Evolutionary conservation across 345 rosid species (phyloP), one percentile per base, ranked within the genome.

Genomic region (Sisymbrium altissimum): DNA sequence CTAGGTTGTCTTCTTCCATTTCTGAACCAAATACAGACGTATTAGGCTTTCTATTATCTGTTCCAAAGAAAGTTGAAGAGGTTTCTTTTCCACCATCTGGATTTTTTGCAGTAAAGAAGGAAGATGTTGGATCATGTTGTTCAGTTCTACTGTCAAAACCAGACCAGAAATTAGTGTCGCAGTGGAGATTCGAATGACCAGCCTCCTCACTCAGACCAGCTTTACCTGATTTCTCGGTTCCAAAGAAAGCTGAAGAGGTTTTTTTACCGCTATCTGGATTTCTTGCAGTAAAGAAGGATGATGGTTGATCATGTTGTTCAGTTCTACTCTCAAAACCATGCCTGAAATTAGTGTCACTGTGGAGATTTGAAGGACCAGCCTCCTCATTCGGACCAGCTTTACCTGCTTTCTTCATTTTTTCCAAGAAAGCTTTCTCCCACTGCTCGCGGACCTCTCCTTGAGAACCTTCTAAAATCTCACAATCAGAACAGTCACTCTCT

Each of bases 391-490:
- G 54, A 55, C 74, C 82, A 54, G 82, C 75, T 71, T 78, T 70
- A 74, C 64, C 46, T 55, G 36, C 2, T 73, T 74, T 71, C 43
- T 67, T 80, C 75, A 48, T 84, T 70, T 81, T 88, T 55, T 64
- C 83, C 7, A 57, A 69, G 15, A 12, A 83, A 18, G 88, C 89
- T 71, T 82, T 85, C 78, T 85, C 88, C 97, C 97, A 90, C 64
- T 81, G 81, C 73, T 88, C 83, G 15, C 79, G 88, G 18, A 91
- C 75, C 73, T 84, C 78, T 48, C 82, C 79, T 19, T n/a, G 55
- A 69, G 92, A 81, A 68, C 79, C 88, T 68, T 88, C 94, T 68
- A 92, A 76, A 33, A 88, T 74, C 77, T 88, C 94, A 82, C 88
- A 84, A 77, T 92, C 98, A 75, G 88, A 87, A 61, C 70, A 78